phyloP scores from a whole-genome alignment of 1,284 basidiomycete species.

The Tylopilus orsonianus region DNA sequence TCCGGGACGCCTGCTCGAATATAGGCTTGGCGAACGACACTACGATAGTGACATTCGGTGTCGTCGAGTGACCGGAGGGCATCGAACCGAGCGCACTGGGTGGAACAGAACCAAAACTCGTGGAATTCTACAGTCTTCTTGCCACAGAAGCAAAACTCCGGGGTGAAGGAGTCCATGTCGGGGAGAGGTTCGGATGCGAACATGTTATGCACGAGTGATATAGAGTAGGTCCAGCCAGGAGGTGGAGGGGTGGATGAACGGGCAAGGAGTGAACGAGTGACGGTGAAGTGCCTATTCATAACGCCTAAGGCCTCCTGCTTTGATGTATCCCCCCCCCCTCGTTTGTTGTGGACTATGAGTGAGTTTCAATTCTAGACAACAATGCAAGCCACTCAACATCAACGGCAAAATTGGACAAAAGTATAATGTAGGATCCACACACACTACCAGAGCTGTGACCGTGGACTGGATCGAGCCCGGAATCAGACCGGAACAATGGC shows the following conservation, averaged over 20 bases:
- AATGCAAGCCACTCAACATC: constrained; percentile 8
- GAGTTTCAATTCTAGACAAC: constrained; percentile 3
- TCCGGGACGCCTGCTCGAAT: constrained; percentile 1
- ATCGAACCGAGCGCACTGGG: constrained; percentile 28
- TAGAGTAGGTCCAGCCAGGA: background rate
- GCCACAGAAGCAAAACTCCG: constrained; percentile 29
- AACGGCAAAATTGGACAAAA: background rate
- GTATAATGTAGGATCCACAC: constrained; percentile 6
- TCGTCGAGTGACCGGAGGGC: constrained; percentile 28
- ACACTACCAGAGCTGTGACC: background rate
- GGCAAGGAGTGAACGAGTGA: background rate
- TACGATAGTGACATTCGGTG: constrained; percentile 27
- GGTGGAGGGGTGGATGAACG: background rate
- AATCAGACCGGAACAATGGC: constrained; percentile 8
- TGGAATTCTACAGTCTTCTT: constrained; percentile 21
- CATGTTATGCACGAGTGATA: constrained; percentile 4
- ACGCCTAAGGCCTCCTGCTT: constrained; percentile 2
- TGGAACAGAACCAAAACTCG: constrained; percentile 33
- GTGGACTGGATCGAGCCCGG: no score
- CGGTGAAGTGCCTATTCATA: constrained; percentile 19
- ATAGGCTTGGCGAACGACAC: constrained; percentile 18
- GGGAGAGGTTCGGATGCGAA: constrained; percentile 6
- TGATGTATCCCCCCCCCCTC: no score
- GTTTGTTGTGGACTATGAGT: background rate
- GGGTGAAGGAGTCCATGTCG: constrained; percentile 13